Conservation (phyloP, 352 stramenopile genomes). For the Globisporangium spiculum region DNA sequence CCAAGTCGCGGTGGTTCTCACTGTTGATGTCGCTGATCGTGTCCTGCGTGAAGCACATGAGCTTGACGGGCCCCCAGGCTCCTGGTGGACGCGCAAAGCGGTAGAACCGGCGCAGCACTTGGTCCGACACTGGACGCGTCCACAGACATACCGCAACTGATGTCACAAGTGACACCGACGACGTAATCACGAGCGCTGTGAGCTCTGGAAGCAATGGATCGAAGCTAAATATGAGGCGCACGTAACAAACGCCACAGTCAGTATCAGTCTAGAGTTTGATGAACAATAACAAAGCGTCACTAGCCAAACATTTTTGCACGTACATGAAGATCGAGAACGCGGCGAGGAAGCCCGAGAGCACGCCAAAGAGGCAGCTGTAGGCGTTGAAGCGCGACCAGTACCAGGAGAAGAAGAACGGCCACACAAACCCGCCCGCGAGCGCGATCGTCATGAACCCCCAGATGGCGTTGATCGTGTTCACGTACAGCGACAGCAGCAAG, state of each 20-base stretch:
- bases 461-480: conserved; percentile 76
- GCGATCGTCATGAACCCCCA: conserved; percentile 83
- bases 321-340: conserved; percentile 69
- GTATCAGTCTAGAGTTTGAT: not conserved
- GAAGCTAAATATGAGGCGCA: conserved; percentile 27
- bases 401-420: conserved; percentile 79
- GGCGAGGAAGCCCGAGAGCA: conserved; percentile 50
- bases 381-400: conserved; percentile 81
- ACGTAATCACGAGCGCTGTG: conserved; percentile 55
- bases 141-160: conserved; percentile 41
- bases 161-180: conserved; percentile 43
- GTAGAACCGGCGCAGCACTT: conserved; percentile 65
- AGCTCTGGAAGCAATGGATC: conserved; percentile 51
- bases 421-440: conserved; percentile 61
- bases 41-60: conserved; percentile 56
- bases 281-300: not conserved
- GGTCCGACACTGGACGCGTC: conserved; percentile 40
- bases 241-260: conserved; percentile 6
- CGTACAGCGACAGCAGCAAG: conserved; percentile 58
- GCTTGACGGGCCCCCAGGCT: conserved; percentile 49
- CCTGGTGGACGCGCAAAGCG: conserved; percentile 63
- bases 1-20: conserved; percentile 63
- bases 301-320: conserved; percentile 11
- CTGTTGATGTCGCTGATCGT: conserved; percentile 50
- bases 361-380: conserved; percentile 49